Evolutionary conservation across 169 alveolate species (phyloP), one percentile per base, ranked within the genome.

Genomic region (Eimeria sp.): DNA sequence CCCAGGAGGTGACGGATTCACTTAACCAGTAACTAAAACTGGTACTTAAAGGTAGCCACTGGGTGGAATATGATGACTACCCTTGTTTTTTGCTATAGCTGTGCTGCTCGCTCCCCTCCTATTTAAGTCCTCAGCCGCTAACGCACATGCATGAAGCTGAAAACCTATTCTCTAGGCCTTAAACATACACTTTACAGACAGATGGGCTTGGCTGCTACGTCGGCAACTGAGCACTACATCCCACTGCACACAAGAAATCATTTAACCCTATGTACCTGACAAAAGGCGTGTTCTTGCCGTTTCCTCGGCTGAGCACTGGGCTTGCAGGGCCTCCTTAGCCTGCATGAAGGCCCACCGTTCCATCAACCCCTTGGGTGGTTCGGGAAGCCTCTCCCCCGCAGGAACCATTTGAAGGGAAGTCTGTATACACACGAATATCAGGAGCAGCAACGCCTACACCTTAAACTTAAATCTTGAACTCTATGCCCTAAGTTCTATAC

Each of bases 391-490:
- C 25, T 80, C 72, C 18, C 51, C 65, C 45, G 51, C 89, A 18
- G 89, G 89, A 27, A 80, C 89, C 89, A 80, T 80, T 49, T 80
- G 89, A 22, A 80, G 89, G 49, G 89, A 80, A 9, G 67, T 80
- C 89, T 80, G 67, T 25, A 20, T 3, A 54, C 25, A 80, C 89
- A 40, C 25, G 76, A 67, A 67, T 2, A 67, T 27, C 3, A 67
- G 25, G 43, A 1, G 7, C 18, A 6, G 11, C 27, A 67, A 27
- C 25, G 5, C 76, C 76, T 67, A 27, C 45, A 27, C 76, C 45
- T 5, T 67, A 67, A 9, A 9, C 20, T 10, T 27, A 67, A 67
- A n/a, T 2, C 45, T 20, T 67, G 45, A 67, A 10, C 16, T 3
- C 45, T 67, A 5, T n/a, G 18, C 76, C 16, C 20, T n/a, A 6